phyloP scores from a whole-genome alignment of 2,329 filamentous ascomycete species.

The Sclerotinia spermophila region DNA sequence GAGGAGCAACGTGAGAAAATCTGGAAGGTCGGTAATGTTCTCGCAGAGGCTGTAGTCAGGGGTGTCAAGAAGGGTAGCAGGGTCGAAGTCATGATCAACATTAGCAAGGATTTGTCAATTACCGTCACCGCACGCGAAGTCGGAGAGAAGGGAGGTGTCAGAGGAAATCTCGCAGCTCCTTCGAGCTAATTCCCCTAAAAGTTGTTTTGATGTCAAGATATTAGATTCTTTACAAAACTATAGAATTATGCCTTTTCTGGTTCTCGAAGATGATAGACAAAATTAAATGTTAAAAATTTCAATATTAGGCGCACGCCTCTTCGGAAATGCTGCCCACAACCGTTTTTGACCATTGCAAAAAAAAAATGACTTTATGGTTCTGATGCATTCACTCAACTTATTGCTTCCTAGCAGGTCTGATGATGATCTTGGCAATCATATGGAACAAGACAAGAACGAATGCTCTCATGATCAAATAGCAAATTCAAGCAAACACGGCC shows the following conservation, averaged over 20 bases:
- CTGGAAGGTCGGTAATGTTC: slow-evolving; percentile 79
- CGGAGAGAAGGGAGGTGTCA: slow-evolving; percentile 46
- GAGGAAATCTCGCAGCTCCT: slow-evolving; percentile 33
- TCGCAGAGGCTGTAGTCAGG: slow-evolving; percentile 83
- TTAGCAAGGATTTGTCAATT: slow-evolving; percentile 73
- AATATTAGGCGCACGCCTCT: not conserved
- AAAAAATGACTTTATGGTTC: not conserved
- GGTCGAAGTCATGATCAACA: slow-evolving; percentile 90
- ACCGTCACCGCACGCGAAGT: slow-evolving; percentile 81
- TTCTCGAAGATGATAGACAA: not conserved
- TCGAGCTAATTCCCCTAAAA: slow-evolving; percentile 31
- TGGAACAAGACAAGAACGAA: not conserved
- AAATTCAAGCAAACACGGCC: not conserved
- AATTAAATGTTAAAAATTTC: slow-evolving; percentile 4
- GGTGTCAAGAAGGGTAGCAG: slow-evolving; percentile 84
- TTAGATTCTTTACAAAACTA: slow-evolving; percentile 14
- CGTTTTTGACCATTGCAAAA: not conserved
- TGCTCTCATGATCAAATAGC: not conserved
- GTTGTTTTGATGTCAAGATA: slow-evolving; percentile 1
- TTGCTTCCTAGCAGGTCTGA: not conserved
- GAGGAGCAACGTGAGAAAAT: slow-evolving; percentile 87
- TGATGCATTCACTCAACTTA: too few relatives aligned
- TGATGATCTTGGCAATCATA: not conserved
- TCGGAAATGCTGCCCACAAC: not conserved
- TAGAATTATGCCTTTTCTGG: slow-evolving; percentile 4